These are phyloP conservation scores for Tylopilus subfusipes DNA, from an alignment of 768 basidiomycete genomes.

Conservation along the genomic window DNA sequence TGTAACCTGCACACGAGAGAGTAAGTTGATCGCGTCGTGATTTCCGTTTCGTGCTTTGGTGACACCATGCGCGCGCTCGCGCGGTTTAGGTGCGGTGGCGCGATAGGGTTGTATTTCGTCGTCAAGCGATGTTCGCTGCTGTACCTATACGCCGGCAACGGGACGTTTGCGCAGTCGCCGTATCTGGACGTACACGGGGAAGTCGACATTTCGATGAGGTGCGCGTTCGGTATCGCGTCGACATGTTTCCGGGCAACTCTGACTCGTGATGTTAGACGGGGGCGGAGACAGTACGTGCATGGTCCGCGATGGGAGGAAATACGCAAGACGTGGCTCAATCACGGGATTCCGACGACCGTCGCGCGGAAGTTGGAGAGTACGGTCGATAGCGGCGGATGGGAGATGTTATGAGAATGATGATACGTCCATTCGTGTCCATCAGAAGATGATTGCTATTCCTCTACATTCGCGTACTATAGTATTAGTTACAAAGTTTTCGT, in stretches of 20 bases:
- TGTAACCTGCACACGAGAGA: slow-evolving; percentile 95
- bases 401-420: slow-evolving; percentile 51
- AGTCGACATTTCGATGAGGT: slow-evolving; percentile 90
- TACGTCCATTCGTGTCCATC: neutral
- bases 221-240: too few species aligned
- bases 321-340: slow-evolving; percentile 85
- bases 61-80: too few species aligned
- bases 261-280: slow-evolving; percentile 59
- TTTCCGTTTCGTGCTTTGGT: neutral
- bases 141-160: slow-evolving; percentile 84
- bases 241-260: too few species aligned
- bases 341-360: slow-evolving; percentile 85
- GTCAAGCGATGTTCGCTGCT: slow-evolving; percentile 89
- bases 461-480: neutral
- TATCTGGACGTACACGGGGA: slow-evolving; percentile 96
- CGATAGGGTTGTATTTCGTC: slow-evolving; percentile 84
- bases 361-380: slow-evolving; percentile 86
- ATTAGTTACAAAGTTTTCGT: neutral
- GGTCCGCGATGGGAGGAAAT: slow-evolving; percentile 86
- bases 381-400: slow-evolving; percentile 93
- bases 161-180: slow-evolving; percentile 84
- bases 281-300: slow-evolving; percentile 85
- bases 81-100: slow-evolving; percentile 85
- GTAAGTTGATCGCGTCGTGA: slow-evolving; percentile 38
- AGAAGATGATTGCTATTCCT: neutral